phyloP scores from a whole-genome alignment of 805 yeast genomes.

The Wickerhamomyces ciferrii region DNA sequence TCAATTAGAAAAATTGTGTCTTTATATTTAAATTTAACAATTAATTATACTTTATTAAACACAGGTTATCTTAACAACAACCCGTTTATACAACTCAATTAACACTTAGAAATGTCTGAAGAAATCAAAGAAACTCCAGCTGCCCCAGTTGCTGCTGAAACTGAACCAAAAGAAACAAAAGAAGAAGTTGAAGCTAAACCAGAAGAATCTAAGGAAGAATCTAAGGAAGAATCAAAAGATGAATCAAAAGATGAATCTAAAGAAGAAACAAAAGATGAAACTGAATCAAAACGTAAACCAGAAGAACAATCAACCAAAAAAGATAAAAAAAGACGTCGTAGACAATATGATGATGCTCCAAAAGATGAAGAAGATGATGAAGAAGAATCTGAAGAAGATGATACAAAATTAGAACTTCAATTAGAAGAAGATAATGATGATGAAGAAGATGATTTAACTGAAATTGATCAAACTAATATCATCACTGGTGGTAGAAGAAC shows the following conservation, averaged over 20 bases:
- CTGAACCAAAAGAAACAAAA: conserved; percentile 1
- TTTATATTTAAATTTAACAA: too few relatives aligned
- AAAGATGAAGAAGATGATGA: conserved; percentile 40
- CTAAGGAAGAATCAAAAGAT: conserved; percentile 12
- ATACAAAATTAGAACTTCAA: conserved; percentile 42
- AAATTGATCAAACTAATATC: conserved; percentile 78
- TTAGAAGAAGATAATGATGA: conserved; percentile 51
- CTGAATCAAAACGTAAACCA: conserved; percentile 20
- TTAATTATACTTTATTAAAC: too few relatives aligned
- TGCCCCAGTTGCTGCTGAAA: conserved; percentile 7
- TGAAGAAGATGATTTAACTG: conserved; percentile 74
- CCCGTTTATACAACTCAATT: background rate
- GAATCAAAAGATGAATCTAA: conserved; percentile 9
- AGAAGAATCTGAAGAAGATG: conserved; percentile 41
- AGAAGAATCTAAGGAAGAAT: conserved; percentile 8
- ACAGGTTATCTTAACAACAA: background rate
- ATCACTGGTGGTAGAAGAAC: conserved; percentile 86
- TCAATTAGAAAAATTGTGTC: too few relatives aligned
- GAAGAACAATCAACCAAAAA: conserved; percentile 22
- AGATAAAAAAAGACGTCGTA: conserved; percentile 52
- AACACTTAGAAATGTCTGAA: conserved; percentile 18
- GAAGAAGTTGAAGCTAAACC: conserved; percentile 2
- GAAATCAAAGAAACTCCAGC: conserved; percentile 18
- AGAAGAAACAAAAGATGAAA: conserved; percentile 15
- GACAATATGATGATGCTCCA: conserved; percentile 57